phyloP scores from a whole-genome alignment of 2,329 filamentous ascomycete species.

The Madurella fahalii region DNA sequence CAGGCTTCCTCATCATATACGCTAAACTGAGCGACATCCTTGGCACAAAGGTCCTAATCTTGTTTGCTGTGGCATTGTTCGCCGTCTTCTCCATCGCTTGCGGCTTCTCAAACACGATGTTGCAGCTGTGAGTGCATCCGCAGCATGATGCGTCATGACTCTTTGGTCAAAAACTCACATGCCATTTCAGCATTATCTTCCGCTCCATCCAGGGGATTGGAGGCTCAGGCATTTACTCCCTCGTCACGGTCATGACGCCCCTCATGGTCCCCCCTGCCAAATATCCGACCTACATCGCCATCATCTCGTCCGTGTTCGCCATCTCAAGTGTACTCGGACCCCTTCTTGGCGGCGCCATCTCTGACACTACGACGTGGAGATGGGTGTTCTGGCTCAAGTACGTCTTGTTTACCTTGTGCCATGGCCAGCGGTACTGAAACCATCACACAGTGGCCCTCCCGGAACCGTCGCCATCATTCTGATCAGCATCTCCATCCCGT shows the following conservation, averaged over 20 bases:
- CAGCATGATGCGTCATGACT: neutral
- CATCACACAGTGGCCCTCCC: constrained; percentile 28
- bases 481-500: constrained; percentile 27
- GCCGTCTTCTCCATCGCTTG: constrained; percentile 38
- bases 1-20: constrained; percentile 39
- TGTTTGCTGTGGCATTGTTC: constrained; percentile 34
- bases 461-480: constrained; percentile 27
- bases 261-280: constrained; percentile 35
- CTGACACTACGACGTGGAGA: constrained; percentile 38
- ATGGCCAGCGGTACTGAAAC: neutral
- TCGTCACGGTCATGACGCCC: constrained; percentile 36
- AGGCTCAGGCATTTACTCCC: constrained; percentile 44
- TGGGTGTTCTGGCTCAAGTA: constrained; percentile 48
- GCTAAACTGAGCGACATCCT: constrained; percentile 46
- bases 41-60: constrained; percentile 37
- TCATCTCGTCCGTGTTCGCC: constrained; percentile 38
- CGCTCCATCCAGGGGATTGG: constrained; percentile 43
- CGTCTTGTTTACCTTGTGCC: constrained; percentile 11
- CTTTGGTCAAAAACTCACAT: neutral
- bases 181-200: constrained; percentile 21
- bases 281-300: constrained; percentile 31
- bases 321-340: constrained; percentile 41
- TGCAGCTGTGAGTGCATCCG: constrained; percentile 28
- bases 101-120: constrained; percentile 32
- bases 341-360: constrained; percentile 41